These are phyloP conservation scores for Glebionis coronaria DNA, from an alignment of 129 eudicot species.

Conservation along the genomic window DNA sequence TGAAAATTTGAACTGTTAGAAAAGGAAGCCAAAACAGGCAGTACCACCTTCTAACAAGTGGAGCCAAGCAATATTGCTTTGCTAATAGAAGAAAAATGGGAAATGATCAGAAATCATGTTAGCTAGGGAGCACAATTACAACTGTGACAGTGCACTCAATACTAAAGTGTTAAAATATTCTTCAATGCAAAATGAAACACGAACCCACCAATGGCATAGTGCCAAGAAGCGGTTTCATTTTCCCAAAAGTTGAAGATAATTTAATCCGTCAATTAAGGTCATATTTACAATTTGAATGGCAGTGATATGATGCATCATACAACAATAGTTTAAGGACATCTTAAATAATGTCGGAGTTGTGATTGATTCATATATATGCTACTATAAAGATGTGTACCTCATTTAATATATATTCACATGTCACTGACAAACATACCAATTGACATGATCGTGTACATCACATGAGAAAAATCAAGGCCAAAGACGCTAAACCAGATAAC, in stretches of 20 bases:
- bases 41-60: slow-evolving; percentile 22
- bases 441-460: not conserved
- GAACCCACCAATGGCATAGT: not conserved
- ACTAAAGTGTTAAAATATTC: slow-evolving; percentile 11
- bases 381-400: not conserved
- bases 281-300: not conserved
- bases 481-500: not conserved
- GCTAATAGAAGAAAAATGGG: slow-evolving; percentile 27
- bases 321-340: not conserved
- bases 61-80: slow-evolving; percentile 26
- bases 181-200: slow-evolving; percentile 1
- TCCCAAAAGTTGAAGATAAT: slow-evolving; percentile 12
- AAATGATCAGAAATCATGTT: slow-evolving; percentile 28
- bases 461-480: not conserved
- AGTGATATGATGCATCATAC: not conserved
- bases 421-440: not conserved
- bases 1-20: not conserved
- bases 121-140: slow-evolving; percentile 25
- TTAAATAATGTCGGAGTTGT: not conserved
- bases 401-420: not conserved
- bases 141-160: slow-evolving; percentile 23
- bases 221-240: not conserved
- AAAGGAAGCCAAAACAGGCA: slow-evolving; percentile 15
- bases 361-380: not conserved
- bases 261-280: not conserved